These are phyloP conservation scores for Teratosphaeria nubilosa DNA, from an alignment of 2,329 filamentous ascomycete genomes.

Conservation along the genomic window DNA sequence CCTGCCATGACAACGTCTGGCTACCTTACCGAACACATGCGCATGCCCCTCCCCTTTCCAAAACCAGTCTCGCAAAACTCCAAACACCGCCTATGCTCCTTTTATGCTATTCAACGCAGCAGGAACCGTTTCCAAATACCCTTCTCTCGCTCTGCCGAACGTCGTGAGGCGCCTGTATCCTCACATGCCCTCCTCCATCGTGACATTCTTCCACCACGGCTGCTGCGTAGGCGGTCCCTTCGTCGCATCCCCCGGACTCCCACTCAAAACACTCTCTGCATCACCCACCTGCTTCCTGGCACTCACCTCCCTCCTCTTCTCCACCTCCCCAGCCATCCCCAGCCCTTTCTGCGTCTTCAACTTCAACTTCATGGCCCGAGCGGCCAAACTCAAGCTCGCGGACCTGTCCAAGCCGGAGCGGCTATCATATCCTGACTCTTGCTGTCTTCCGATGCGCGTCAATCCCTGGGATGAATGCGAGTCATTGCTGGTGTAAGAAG, in stretches of 20 bases:
- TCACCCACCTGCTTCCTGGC: constrained; percentile 87
- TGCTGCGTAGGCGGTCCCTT: not conserved
- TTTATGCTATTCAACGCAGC: not conserved
- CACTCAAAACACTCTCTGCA: constrained; percentile 54
- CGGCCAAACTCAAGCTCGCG: constrained; percentile 36
- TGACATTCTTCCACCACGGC: constrained; percentile 40
- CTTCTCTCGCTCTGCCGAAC: not conserved
- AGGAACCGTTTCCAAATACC: not conserved
- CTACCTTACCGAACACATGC: not conserved
- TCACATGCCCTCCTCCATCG: constrained; percentile 39
- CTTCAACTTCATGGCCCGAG: constrained; percentile 52
- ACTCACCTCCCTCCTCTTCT: constrained; percentile 52
- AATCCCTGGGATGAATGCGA: constrained; percentile 41
- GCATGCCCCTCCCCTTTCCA: not conserved
- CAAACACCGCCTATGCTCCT: not conserved
- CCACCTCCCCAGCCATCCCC: constrained; percentile 8
- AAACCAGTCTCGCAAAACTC: not conserved
- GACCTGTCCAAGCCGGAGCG: constrained; percentile 30
- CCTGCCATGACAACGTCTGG: not conserved
- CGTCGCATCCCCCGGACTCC: constrained; percentile 5
- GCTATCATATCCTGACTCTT: constrained; percentile 5
- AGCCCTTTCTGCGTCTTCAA: constrained; percentile 44
- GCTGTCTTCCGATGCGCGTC: constrained; percentile 30
- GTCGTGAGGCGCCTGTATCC: not conserved
- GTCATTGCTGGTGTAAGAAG: not conserved